phyloP scores from a whole-genome alignment of 73 alveolate species.

The Tetrahymena borealis region DNA sequence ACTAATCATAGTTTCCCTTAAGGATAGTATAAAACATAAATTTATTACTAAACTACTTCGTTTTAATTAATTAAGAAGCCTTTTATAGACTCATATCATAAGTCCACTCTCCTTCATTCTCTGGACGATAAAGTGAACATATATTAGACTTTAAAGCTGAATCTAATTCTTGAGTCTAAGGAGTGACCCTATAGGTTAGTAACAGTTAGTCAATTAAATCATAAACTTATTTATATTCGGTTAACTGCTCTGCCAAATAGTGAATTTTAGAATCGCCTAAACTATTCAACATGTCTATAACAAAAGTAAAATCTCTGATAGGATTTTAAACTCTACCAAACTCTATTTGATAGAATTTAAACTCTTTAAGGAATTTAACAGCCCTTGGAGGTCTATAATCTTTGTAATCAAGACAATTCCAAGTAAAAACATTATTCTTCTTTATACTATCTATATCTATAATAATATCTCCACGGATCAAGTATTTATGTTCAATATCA shows the following conservation, averaged over 20 bases:
- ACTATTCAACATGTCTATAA: background rate
- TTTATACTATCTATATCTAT: background rate
- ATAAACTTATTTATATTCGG: background rate
- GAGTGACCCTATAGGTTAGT: background rate
- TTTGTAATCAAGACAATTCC: background rate
- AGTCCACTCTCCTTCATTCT: background rate
- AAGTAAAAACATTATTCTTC: background rate
- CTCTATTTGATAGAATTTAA: background rate
- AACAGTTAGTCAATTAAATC: background rate
- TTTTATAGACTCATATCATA: background rate
- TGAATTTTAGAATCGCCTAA: background rate
- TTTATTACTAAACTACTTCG: background rate
- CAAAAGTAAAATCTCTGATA: background rate
- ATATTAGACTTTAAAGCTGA: background rate
- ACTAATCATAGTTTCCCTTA: background rate
- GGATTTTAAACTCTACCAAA: background rate
- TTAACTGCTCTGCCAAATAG: background rate
- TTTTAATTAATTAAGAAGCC: background rate
- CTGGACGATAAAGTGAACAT: background rate
- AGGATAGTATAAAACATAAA: background rate
- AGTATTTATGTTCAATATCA: background rate
- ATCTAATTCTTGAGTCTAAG: background rate
- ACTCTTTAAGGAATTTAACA: background rate
- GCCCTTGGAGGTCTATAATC: background rate
- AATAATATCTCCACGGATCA: background rate